phyloP scores from a whole-genome alignment of 805 yeast genomes.

The Priceomyces melissophilus region DNA sequence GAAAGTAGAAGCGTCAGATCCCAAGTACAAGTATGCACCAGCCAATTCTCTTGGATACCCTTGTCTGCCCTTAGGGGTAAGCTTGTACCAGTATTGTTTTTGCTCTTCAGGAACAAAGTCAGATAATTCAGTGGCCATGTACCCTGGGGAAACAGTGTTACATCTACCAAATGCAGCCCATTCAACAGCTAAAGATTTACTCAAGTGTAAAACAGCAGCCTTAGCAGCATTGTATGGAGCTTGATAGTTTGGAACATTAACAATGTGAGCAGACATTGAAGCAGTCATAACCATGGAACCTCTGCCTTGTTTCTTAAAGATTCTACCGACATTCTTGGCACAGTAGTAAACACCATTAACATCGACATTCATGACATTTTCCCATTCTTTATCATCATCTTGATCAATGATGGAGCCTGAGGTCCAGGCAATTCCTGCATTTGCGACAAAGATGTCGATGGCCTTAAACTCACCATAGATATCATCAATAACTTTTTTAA shows the following conservation, averaged over 20 bases:
- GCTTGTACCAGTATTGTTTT: constrained; percentile 37
- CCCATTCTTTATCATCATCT: constrained; percentile 56
- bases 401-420: constrained; percentile 39
- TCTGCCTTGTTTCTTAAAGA: constrained; percentile 66
- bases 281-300: constrained; percentile 86
- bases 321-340: constrained; percentile 68
- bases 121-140: constrained; percentile 66
- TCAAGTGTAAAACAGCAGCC: constrained; percentile 77
- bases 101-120: constrained; percentile 36
- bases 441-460: constrained; percentile 44
- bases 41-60: constrained; percentile 69
- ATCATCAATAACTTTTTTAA: constrained; percentile 26
- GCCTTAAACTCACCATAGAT: constrained; percentile 32
- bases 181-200: constrained; percentile 78
- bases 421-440: constrained; percentile 49
- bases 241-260: constrained; percentile 82
- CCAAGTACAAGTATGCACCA: constrained; percentile 78
- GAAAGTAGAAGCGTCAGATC: constrained; percentile 76
- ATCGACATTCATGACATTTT: constrained; percentile 68
- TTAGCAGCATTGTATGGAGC: constrained; percentile 84
- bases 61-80: constrained; percentile 72
- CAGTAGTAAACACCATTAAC: constrained; percentile 78
- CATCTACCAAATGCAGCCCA: constrained; percentile 86
- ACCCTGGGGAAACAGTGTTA: constrained; percentile 83
- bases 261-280: constrained; percentile 86